phyloP scores from a whole-genome alignment of 139 green algal genomes.

The Haematococcus lacustris region DNA sequence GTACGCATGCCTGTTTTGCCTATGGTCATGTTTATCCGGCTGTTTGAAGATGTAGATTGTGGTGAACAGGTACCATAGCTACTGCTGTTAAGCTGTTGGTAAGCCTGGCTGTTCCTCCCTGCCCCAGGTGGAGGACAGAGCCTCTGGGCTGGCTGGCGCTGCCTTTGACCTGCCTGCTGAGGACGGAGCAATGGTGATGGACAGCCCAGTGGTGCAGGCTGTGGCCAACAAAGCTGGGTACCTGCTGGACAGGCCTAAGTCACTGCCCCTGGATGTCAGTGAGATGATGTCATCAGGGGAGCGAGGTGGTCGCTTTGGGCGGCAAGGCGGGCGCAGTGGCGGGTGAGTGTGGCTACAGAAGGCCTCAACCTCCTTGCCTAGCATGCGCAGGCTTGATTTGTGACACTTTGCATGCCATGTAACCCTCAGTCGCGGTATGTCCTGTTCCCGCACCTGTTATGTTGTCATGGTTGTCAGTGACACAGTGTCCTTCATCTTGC shows the following conservation, averaged over 20 bases:
- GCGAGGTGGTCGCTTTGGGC: neutral
- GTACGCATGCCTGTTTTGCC: neutral
- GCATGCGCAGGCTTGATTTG: too few species aligned
- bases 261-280: constrained; percentile 29
- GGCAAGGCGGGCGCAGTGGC: neutral
- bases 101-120: neutral
- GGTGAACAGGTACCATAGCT: constrained; percentile 5
- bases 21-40: constrained; percentile 53
- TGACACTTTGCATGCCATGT: too few species aligned
- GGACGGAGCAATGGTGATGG: constrained; percentile 7
- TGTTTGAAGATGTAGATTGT: constrained; percentile 26
- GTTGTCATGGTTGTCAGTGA: too few species aligned
- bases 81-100: neutral
- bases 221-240: constrained; percentile 10
- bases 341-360: too few species aligned
- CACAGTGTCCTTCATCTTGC: too few species aligned
- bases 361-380: too few species aligned
- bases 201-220: neutral
- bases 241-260: constrained; percentile 23
- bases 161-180: constrained; percentile 77
- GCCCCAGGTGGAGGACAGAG: neutral
- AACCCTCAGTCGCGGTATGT: too few species aligned
- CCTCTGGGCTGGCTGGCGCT: constrained; percentile 29
- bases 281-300: neutral
- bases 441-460: too few species aligned